Base-by-base conservation (phyloP, 2,329 filamentous ascomycete species). In the Paracamarosporium sp. region DNA sequence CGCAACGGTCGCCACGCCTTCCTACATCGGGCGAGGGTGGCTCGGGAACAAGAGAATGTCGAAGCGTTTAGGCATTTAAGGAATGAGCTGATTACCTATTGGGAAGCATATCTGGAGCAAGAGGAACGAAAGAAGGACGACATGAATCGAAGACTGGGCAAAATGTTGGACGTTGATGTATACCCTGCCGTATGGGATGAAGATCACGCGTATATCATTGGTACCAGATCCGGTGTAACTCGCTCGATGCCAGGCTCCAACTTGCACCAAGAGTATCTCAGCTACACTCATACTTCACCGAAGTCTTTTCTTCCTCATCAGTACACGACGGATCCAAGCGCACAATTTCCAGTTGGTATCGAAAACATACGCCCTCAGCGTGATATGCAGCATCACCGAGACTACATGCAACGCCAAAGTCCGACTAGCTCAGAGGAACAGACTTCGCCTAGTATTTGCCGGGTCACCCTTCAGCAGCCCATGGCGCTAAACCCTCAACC, bases 1-100 rank as follows among this genome's bases (percentile, higher is more conserved):
- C 44, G 58, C 8, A 27, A 11, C 6, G 69, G 67, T 4, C 59
- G 61, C 33, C 35, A 62, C n/a, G 65, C 57, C 5, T 72, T 70
- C 38, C 60, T 76, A 12, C 74, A 76, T 47, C 71, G 66, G 5
- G 74, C 74, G 3, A 63, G 74, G 15, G 72, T 76, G 0, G 74
- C 74, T 3, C 65, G 73, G 15, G 74, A 76, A 48, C 61, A 69
- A 12, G 69, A 72, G 55, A 63, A 76, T 43, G 60, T 75, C 7
- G 65, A 65, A 25, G 59, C 56, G 1, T 75, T 76, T 43, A 62
- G 69, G 12, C 38, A 55, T 1, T 55, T 75, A 1, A 59, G 65
- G 7, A 66, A 69, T 11, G 71, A 74, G 25, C 62, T 75, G 6
- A 66, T 75, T 7, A 46, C 62, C 24, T 64, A 66, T 54, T 76